A percentile compares a stretch with the other conserved stretches of the same genome.
Conservation (phyloP, 768 basidiomycete species). For the Boletus eberwhitei region DNA sequence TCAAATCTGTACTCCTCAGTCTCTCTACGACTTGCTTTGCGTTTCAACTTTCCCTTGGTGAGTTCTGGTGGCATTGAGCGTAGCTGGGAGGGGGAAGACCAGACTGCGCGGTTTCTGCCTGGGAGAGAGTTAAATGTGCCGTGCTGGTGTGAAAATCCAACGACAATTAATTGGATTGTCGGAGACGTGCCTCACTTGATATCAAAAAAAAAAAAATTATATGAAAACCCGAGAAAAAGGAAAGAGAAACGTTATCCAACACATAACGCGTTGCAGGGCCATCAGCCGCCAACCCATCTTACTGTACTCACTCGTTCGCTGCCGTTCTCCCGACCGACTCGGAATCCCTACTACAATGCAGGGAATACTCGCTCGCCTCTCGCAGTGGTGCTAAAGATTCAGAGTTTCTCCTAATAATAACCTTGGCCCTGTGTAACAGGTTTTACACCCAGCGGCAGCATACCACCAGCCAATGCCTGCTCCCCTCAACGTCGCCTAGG, state of each 20-base stretch:
- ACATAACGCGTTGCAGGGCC: constrained; percentile 4
- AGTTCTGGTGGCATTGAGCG: constrained; percentile 54
- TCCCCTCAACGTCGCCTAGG: background rate
- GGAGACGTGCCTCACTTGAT: background rate
- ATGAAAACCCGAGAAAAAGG: background rate
- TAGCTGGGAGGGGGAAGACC: constrained; percentile 8
- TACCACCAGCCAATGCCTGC: background rate
- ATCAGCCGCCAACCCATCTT: background rate
- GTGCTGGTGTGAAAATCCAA: constrained; percentile 29
- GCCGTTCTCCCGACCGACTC: no score
- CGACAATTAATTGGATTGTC: constrained; percentile 15
- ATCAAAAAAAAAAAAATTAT: background rate
- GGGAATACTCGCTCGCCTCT: background rate
- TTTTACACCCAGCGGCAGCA: constrained; percentile 20
- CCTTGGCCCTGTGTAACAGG: background rate
- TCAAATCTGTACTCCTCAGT: constrained; percentile 50
- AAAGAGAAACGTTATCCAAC: constrained; percentile 1
- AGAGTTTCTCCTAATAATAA: background rate
- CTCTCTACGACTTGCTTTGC: constrained; percentile 48
- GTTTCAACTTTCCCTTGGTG: constrained; percentile 48
- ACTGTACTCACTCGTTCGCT: no score
- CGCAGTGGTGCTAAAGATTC: background rate
- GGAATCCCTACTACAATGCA: background rate
- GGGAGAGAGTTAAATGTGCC: constrained; percentile 25
- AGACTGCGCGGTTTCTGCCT: constrained; percentile 16